Conservation (phyloP, 2,329 filamentous ascomycete species). For the Cytospora schulzeri region DNA sequence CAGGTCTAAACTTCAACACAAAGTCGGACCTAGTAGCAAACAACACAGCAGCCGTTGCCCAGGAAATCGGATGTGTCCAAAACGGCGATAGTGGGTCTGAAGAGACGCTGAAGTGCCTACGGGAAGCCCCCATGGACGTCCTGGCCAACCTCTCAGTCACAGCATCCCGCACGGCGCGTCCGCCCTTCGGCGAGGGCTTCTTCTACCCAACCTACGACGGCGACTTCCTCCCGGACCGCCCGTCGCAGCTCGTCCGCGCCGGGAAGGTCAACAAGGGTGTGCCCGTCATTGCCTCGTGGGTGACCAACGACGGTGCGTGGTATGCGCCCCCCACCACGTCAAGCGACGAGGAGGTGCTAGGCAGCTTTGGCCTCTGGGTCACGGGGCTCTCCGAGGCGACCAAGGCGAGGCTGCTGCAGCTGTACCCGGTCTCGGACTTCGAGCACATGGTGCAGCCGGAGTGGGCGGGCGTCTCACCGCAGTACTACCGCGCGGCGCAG, state of each 20-base stretch:
- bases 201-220: constrained; percentile 33
- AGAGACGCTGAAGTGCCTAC: constrained; percentile 33
- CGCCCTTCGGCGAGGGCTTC: constrained; percentile 31
- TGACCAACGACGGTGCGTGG: constrained; percentile 32
- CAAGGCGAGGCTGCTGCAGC: constrained; percentile 1
- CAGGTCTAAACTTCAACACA: constrained; percentile 36
- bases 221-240: constrained; percentile 33
- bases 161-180: constrained; percentile 30
- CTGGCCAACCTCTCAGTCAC: constrained; percentile 35
- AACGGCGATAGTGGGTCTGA: constrained; percentile 7
- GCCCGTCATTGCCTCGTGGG: constrained; percentile 29
- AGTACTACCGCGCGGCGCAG: constrained; percentile 40
- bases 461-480: constrained; percentile 31
- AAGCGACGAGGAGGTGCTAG: constrained; percentile 30
- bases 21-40: constrained; percentile 31
- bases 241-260: constrained; percentile 33
- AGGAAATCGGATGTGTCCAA: constrained; percentile 26
- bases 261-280: constrained; percentile 32
- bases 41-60: constrained; percentile 33
- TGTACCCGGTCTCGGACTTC: constrained; percentile 27
- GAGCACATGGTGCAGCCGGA: constrained; percentile 20
- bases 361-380: constrained; percentile 30
- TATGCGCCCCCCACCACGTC: constrained; percentile 28
- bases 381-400: constrained; percentile 6
- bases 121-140: constrained; percentile 24